Evolutionary conservation across 495 filamentous ascomycete genomes (phyloP).

Genomic region (Parachaetomium inaequale): DNA sequence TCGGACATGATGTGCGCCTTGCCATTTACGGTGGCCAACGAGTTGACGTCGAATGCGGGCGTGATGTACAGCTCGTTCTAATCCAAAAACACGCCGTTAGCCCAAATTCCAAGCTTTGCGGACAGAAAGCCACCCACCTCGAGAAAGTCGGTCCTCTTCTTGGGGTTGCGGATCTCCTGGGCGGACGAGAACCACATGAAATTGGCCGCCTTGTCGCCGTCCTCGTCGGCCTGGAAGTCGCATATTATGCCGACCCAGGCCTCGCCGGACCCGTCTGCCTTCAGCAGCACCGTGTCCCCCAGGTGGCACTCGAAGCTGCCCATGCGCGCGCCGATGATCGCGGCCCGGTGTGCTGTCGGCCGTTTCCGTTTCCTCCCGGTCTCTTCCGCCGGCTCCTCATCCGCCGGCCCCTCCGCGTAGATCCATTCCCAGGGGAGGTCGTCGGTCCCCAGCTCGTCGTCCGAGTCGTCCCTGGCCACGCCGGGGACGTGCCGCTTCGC

Average conservation of each 20-base stretch:
- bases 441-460: conserved; percentile 83
- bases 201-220: conserved; percentile 63
- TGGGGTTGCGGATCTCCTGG: conserved; percentile 79
- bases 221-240: conserved; percentile 67
- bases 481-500: conserved; percentile 32
- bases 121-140: conserved; percentile 42
- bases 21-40: conserved; percentile 86
- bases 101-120: neutral
- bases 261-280: conserved; percentile 72
- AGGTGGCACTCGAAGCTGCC: conserved; percentile 76
- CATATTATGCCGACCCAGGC: conserved; percentile 88
- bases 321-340: conserved; percentile 78
- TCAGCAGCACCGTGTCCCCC: conserved; percentile 81
- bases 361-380: conserved; percentile 39
- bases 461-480: conserved; percentile 77
- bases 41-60: conserved; percentile 74
- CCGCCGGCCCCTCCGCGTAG: conserved; percentile 44
- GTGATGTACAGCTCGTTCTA: conserved; percentile 92
- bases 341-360: conserved; percentile 29
- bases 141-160: conserved; percentile 77
- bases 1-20: conserved; percentile 76
- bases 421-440: conserved; percentile 94
- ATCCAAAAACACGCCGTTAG: neutral
- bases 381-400: conserved; percentile 24
- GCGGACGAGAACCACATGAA: conserved; percentile 90